Evolutionary conservation across 495 filamentous ascomycete species (phyloP).

Genomic region (Usnea hakonensis): DNA sequence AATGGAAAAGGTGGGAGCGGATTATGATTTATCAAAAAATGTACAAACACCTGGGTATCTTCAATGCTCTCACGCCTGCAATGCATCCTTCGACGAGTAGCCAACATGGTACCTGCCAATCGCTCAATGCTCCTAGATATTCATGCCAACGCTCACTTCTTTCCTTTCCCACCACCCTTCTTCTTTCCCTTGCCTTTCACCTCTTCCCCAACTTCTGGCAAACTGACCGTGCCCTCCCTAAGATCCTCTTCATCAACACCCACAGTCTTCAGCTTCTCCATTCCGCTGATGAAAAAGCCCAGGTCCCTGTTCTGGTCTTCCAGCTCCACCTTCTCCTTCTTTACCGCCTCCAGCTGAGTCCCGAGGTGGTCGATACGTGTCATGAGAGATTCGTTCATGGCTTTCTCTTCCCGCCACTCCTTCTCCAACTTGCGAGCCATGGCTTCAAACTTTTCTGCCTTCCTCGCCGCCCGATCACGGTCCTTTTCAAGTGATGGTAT

Average conservation of each 20-base stretch:
- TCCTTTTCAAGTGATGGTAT: conserved; percentile 64
- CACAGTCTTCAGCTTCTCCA: conserved; percentile 67
- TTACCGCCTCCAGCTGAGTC: conserved; percentile 46
- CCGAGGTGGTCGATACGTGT: conserved; percentile 62
- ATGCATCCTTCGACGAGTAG: background rate
- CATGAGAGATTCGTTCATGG: conserved; percentile 71
- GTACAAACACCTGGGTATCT: background rate
- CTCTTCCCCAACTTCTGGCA: conserved; percentile 36
- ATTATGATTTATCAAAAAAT: background rate
- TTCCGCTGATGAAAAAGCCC: conserved; percentile 77
- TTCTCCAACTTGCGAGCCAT: conserved; percentile 69
- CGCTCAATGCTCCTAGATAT: background rate
- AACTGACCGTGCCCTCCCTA: conserved; percentile 47
- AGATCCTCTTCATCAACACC: conserved; percentile 51
- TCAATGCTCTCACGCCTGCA: background rate
- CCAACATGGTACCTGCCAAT: background rate
- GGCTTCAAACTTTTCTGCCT: conserved; percentile 61
- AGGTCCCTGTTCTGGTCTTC: conserved; percentile 86
- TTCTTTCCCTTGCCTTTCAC: conserved; percentile 9
- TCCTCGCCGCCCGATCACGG: conserved; percentile 55
- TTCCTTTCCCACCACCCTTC: conserved; percentile 15
- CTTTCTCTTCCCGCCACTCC: conserved; percentile 80
- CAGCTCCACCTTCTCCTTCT: conserved; percentile 51
- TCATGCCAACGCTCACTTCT: conserved; percentile 14
- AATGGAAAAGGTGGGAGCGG: background rate